phyloP scores from a whole-genome alignment of 352 stramenopile species.

The Elongisporangium senticosum region DNA sequence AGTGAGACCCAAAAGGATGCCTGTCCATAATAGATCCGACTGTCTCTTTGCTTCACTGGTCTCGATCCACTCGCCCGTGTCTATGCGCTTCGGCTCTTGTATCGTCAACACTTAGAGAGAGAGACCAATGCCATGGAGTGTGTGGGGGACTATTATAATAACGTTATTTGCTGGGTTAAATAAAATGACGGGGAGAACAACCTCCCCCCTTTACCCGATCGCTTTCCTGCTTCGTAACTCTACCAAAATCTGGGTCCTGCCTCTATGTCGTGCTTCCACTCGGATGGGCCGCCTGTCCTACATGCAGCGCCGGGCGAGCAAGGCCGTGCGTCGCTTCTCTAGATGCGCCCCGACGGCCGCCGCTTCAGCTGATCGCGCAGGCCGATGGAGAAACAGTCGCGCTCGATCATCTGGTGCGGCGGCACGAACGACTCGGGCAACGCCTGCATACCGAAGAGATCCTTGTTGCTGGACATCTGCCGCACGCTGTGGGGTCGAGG shows the following conservation, averaged over 20 bases:
- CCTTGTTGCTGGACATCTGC: slow-evolving; percentile 19
- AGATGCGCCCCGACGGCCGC: slow-evolving; percentile 15
- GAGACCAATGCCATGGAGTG: too few relatives aligned
- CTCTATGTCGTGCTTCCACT: neutral
- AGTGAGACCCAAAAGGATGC: neutral
- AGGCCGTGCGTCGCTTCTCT: neutral
- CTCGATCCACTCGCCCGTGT: neutral
- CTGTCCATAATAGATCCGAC: neutral
- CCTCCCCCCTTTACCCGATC: neutral
- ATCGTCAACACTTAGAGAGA: neutral
- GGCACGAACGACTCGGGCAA: slow-evolving; percentile 67
- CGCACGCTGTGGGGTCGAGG: slow-evolving; percentile 12
- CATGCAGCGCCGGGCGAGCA: neutral
- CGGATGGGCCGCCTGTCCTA: neutral
- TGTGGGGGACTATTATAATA: neutral
- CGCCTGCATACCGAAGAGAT: slow-evolving; percentile 15
- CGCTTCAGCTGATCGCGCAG: slow-evolving; percentile 68
- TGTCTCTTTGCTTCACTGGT: neutral
- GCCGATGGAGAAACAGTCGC: slow-evolving; percentile 66
- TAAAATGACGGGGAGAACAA: neutral
- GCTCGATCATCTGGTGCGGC: slow-evolving; percentile 65
- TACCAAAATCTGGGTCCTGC: neutral
- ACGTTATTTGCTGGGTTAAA: neutral
- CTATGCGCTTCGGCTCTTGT: neutral
- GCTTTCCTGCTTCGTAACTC: neutral